Evolutionary conservation across 768 basidiomycete genomes (phyloP).

Genomic region (Sutorius australiensis): DNA sequence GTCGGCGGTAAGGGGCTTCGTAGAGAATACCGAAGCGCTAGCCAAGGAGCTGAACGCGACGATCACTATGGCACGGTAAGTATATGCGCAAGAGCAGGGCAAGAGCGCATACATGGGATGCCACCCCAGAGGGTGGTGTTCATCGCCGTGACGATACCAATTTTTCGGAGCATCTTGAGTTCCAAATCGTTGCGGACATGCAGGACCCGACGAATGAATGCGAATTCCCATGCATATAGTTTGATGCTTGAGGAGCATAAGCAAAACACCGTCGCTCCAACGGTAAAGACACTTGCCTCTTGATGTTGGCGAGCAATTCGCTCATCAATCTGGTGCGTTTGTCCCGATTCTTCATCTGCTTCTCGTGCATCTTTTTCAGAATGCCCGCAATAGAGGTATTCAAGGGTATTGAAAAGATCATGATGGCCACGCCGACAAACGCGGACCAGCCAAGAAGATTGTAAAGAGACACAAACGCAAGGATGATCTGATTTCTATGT

Average conservation of each 20-base stretch:
- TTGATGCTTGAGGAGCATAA: conserved; percentile 59
- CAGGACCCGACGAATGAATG: conserved; percentile 77
- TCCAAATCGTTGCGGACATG: conserved; percentile 80
- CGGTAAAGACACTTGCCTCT: conserved; percentile 44
- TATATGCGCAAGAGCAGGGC: neutral
- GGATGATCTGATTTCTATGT: conserved; percentile 50
- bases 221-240: conserved; percentile 92
- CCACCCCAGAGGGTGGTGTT: conserved; percentile 65
- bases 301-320: conserved; percentile 90
- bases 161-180: conserved; percentile 74
- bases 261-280: neutral
- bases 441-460: conserved; percentile 88
- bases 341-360: conserved; percentile 94
- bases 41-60: conserved; percentile 85
- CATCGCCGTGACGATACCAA: conserved; percentile 70
- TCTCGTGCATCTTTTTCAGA: conserved; percentile 72
- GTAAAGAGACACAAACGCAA: conserved; percentile 90
- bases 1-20: conserved; percentile 77
- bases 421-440: conserved; percentile 84
- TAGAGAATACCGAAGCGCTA: conserved; percentile 57
- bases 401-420: conserved; percentile 77
- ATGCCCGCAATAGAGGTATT: conserved; percentile 69
- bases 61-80: conserved; percentile 39
- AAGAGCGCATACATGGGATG: conserved; percentile 45
- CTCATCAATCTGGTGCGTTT: conserved; percentile 83